A percentile compares a stretch with the other conserved stretches of the same genome.
These are phyloP conservation scores for Aureobasidium sp. DNA, from an alignment of 2,329 filamentous ascomycete genomes.

Conservation along the genomic window DNA sequence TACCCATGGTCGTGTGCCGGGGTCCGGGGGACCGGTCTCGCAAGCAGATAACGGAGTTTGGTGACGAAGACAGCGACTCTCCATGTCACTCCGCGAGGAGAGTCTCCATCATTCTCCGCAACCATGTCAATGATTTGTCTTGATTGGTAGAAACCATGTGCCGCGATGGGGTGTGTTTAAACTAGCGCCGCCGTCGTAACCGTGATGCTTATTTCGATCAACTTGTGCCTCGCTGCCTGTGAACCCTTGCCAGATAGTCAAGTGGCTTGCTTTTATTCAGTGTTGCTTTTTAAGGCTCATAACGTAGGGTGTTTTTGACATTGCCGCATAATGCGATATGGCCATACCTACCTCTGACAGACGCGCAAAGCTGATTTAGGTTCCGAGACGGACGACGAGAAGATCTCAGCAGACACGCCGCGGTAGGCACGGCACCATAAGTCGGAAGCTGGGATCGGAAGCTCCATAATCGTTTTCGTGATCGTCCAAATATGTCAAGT, in stretches of 20 bases:
- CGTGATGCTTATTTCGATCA: not conserved
- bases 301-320: no score
- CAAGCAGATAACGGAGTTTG: not conserved
- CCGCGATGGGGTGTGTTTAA: not conserved
- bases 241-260: not conserved
- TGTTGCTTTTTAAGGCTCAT: not conserved
- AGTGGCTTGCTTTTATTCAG: conserved; percentile 3
- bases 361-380: not conserved
- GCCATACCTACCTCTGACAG: not conserved
- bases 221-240: not conserved
- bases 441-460: not conserved
- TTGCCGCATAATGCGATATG: no score
- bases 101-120: conserved; percentile 3
- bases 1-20: not conserved
- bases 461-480: not conserved
- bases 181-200: conserved; percentile 10
- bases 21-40: not conserved
- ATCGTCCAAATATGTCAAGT: not conserved
- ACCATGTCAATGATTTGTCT: not conserved
- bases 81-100: not conserved
- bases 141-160: not conserved
- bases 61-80: not conserved
- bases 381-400: not conserved
- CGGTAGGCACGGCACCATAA: not conserved
- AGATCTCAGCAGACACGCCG: not conserved